These are phyloP conservation scores for Sporisorium sorghi DNA, from an alignment of 1,284 basidiomycete genomes.

Conservation along the genomic window DNA sequence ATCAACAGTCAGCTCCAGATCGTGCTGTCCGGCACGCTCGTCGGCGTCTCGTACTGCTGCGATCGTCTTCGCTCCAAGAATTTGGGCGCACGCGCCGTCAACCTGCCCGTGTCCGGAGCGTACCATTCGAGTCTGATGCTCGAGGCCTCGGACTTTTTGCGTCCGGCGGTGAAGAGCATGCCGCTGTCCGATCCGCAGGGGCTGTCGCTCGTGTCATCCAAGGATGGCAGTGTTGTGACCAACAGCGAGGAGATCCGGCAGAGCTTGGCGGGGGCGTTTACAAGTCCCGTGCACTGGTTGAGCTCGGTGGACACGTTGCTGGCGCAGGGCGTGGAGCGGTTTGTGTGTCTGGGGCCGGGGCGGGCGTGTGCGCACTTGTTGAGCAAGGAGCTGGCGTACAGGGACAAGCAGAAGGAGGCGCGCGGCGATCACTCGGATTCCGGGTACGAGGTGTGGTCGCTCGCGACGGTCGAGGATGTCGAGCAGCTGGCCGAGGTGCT, in stretches of 20 bases:
- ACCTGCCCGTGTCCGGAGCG: constrained; percentile 65
- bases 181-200: constrained; percentile 53
- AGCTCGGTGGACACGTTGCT: constrained; percentile 57
- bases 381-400: constrained; percentile 64
- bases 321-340: constrained; percentile 60
- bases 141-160: constrained; percentile 53
- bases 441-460: constrained; percentile 61
- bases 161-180: constrained; percentile 52
- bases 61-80: constrained; percentile 57
- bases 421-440: constrained; percentile 16
- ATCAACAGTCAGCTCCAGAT: constrained; percentile 67
- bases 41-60: constrained; percentile 65
- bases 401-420: constrained; percentile 38
- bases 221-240: constrained; percentile 45
- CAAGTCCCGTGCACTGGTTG: constrained; percentile 60
- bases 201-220: constrained; percentile 54
- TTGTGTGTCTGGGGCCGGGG: constrained; percentile 66
- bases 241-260: constrained; percentile 44
- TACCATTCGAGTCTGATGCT: constrained; percentile 65
- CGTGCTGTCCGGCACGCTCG: constrained; percentile 62
- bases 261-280: constrained; percentile 57
- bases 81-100: constrained; percentile 66
- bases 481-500: constrained; percentile 48
- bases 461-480: constrained; percentile 63
- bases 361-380: constrained; percentile 66